Base-by-base conservation (phyloP, 2,329 filamentous ascomycete species). In the Pseudogymnoascus sp. region DNA sequence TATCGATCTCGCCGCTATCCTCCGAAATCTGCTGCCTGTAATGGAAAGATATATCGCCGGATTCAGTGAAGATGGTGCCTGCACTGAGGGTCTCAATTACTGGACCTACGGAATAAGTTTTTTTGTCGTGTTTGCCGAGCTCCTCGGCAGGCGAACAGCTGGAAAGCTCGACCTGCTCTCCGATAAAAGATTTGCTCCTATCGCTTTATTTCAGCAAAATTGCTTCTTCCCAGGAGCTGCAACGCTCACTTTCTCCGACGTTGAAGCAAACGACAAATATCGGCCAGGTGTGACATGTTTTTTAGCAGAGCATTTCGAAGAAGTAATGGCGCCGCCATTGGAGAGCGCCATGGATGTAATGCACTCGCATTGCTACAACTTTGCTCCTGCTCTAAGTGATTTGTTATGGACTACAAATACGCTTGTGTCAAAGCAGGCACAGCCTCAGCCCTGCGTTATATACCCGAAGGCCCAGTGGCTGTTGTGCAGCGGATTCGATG, bases 321-420 rank as follows among this genome's bases (percentile, higher is more conserved):
- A 31, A 31, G 23, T 56, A 4, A 56, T 56, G 46, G 46, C n/a
- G n/a, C 46, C 46, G 0, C 46, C 46, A 1, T 18, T 56, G 2
- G 25, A 34, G n/a, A 56, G 46, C 25, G 46, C 46, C 10, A 56
- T 56, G 46, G 46, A 31, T 56, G 3, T 56, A 18, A 56, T 56
- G 46, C 46, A 56, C 46, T 56, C 46, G 25, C 46, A 56, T 56
- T 56, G 46, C 12, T 56, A 56, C 25, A 56, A 56, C 46, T 56
- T 56, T 34, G 46, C 46, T 16, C 46, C 46, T 31, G 46, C 46
- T 31, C 25, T 56, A 34, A 34, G 46, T 34, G 46, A 56, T 31
- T 2, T 56, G 8, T 10, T 56, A n/a, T 56, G 46, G 46, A 56
- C 46, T 12, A 31, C 46, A 18, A 12, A 34, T 12, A 18, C 46